Percentiles rank a stretch among this genome's conserved stretches.
Evolutionary conservation across 164 flowering plant genomes (phyloP).

Genomic region (Euptelea pleiosperma): DNA sequence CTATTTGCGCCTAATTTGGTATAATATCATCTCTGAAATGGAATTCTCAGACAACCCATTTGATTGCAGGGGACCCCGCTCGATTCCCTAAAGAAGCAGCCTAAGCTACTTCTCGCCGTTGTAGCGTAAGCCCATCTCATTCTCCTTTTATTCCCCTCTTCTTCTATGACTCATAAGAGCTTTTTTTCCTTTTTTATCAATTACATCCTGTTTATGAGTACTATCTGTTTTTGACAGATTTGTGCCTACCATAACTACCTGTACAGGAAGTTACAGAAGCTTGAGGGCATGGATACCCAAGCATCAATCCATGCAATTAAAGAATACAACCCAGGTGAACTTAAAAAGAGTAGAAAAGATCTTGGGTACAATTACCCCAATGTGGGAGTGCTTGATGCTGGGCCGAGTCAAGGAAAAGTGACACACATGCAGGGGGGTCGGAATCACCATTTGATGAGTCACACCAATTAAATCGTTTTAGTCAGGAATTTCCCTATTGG

Average conservation of each 20-base stretch:
- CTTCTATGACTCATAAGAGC: no score
- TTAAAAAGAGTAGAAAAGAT: background rate
- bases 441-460: no score
- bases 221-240: conserved; percentile 39
- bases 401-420: no score
- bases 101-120: conserved; percentile 55
- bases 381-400: no score
- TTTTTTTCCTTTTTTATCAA: background rate
- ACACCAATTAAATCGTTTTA: no score
- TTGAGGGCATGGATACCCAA: conserved; percentile 76
- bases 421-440: no score
- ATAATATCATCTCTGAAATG: background rate
- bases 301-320: conserved; percentile 72
- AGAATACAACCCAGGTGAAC: conserved; percentile 55
- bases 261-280: conserved; percentile 80
- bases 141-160: background rate
- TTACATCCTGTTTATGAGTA: background rate
- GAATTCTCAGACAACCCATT: background rate
- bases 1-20: background rate
- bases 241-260: conserved; percentile 69
- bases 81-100: conserved; percentile 34
- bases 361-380: background rate
- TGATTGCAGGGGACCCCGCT: conserved; percentile 47
- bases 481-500: no score
- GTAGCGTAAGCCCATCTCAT: conserved; percentile 40